These are phyloP conservation scores for Calonectria montana DNA, from an alignment of 2,329 filamentous ascomycete species.

Conservation along the genomic window DNA sequence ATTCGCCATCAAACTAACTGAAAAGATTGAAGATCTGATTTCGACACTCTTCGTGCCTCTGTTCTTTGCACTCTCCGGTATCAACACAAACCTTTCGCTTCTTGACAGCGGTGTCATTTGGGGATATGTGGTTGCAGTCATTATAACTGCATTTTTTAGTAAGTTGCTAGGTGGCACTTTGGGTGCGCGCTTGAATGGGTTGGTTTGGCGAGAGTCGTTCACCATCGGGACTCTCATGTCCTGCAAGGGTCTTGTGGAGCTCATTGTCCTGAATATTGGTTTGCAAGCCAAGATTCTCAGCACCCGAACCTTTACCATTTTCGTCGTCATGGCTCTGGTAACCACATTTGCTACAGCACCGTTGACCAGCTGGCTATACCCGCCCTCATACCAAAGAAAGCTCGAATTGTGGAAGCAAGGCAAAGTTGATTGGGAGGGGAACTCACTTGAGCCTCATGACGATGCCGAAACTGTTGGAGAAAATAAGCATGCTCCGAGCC, in stretches of 20 bases:
- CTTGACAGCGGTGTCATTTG: constrained; percentile 84
- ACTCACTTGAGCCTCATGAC: constrained; percentile 39
- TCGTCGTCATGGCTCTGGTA: constrained; percentile 90
- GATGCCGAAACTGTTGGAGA: not conserved
- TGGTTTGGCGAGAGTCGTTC: constrained; percentile 86
- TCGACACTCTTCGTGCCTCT: constrained; percentile 85
- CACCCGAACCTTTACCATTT: constrained; percentile 86
- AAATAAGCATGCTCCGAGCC: constrained; percentile 10
- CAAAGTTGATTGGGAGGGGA: constrained; percentile 84
- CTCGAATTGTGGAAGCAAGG: constrained; percentile 73
- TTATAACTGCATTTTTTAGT: constrained; percentile 81
- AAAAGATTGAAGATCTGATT: constrained; percentile 93
- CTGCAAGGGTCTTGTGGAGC: constrained; percentile 92
- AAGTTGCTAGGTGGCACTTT: constrained; percentile 87
- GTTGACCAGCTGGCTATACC: constrained; percentile 77
- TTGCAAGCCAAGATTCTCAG: constrained; percentile 25
- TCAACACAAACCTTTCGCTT: constrained; percentile 87
- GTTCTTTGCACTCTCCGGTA: constrained; percentile 91
- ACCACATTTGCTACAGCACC: constrained; percentile 88
- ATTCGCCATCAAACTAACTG: constrained; percentile 88
- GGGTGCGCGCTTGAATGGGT: constrained; percentile 75
- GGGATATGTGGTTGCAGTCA: constrained; percentile 88
- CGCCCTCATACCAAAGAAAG: constrained; percentile 67
- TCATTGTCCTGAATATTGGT: constrained; percentile 72
- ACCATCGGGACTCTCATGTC: constrained; percentile 92